Base-by-base conservation (phyloP, 1,139 yeast species). In the Yamadazyma epiphylla region DNA sequence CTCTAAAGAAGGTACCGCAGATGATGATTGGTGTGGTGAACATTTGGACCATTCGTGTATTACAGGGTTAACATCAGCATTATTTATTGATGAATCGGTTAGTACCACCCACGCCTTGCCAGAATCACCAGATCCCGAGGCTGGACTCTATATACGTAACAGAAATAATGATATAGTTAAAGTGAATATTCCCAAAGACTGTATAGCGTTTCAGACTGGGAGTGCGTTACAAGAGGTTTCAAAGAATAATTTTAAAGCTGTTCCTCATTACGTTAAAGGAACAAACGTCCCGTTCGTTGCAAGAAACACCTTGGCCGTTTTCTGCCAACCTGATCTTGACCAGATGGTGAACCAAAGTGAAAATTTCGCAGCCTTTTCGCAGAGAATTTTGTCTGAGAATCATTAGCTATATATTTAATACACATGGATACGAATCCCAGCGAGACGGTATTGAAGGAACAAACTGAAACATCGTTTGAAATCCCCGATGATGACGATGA, bases 401-500 rank as follows among this genome's bases (percentile, higher is more conserved):
- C 71, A 67, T 35, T 43, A 43, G 43, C 10, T 21, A 11, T 11
- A 10, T 7, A 17, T 17, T 17, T 17, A 17, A 17, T 17, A 10
- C 7, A 17, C 20, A 17, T 17, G 10, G 20, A 40, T 40, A 15
- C 22, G 17, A 4, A 19, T 22, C 15, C 14, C 13, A 28, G 19
- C 9, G 25, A 33, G 9, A 21, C 5, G 11, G 32, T 27, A 3
- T n/a, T n/a, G n/a, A n/a, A n/a, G n/a, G n/a, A n/a, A n/a, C n/a
- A n/a, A n/a, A n/a, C n/a, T n/a, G n/a, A n/a, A n/a, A n/a, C n/a
- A 20, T 8, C 9, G 70, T 78, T 0, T n/a, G n/a, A n/a, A n/a
- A n/a, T n/a, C n/a, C 91, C 94, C 2, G 77, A 87, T 0, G 59
- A 67, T 28, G 94, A 85, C 45, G 73, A 56, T 2, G 79, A 74